Base-by-base conservation (phyloP, 305 asterid species). In the Fraxinus latifolia region DNA sequence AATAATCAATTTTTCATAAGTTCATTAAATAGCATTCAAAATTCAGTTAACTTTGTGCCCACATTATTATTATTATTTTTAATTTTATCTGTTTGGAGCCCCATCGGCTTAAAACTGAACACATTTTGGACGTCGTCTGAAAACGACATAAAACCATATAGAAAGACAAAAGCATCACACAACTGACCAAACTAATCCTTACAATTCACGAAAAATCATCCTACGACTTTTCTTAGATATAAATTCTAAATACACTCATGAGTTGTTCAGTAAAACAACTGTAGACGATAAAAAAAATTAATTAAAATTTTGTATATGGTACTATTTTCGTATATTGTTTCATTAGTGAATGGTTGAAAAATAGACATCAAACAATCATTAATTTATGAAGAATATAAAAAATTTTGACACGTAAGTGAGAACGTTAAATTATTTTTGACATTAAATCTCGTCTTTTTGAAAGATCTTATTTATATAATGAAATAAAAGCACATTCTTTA, bases 211-310 rank as follows among this genome's bases (percentile, higher is more conserved):
- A 68, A 60, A 47, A 31, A 44, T 77, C 80, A 82, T 77, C 62
- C 0, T 0, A 14, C 9, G 84, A 82, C 84, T 82, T 82, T 82
- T 82, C 76, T 27, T 7, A 27, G 17, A 9, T 65, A 2, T 58
- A 17, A 60, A 17, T 47, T 47, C 19, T 47, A 47, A 14, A 47
- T 14, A 58, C 25, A 19, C 29, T 17, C 0, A 21, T 58, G 68
- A 19, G 7, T 17, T 7, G 70, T 17, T 60, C 17, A 3, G 58
- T 12, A 47, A 47, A 47, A 47, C n/a, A 12, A 47, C 3, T 12
- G 19, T 5, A 47, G 6, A 3, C 6, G 5, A 4, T 34, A 3
- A 14, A 9, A 11, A 11, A 14, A 34, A 34, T 37, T 37, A 39
- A 8, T 7, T 39, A 8, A 39, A 39, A 8, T 39, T 42, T 42